Base-by-base conservation (phyloP, 495 filamentous ascomycete genomes). In the Xylaria cubensis region DNA sequence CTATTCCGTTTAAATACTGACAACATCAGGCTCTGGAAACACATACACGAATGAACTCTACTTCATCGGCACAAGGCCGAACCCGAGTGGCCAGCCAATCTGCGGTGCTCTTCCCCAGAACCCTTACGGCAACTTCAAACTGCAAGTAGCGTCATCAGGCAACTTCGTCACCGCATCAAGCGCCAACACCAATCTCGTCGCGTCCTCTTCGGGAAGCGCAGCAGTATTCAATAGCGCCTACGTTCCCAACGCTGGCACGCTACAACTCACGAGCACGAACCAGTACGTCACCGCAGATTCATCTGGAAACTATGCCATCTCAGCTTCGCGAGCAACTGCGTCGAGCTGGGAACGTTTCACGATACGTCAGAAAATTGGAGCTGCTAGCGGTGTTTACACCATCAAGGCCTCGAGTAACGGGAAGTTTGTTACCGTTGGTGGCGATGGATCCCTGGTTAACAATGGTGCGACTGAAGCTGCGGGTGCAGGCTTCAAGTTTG, bases 371-470 rank as follows among this genome's bases (percentile, higher is more conserved):
- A 55, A 55, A 26, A 3, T 13, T 55, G 51, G 51, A 29, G 51
- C 51, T 55, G 51, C 21, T 15, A 55, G 10, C 24, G 10, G 10
- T 55, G 51, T 55, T 26, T 55, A 55, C 26, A 55, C 51, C 51
- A 55, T 55, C 51, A 55, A 55, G 51, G 51, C 51, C 51, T 8
- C 51, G 21, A 55, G 51, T n/a, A 55, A 55, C 51, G 51, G 51
- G 21, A 26, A 29, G 21, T 55, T 4, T 15, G 2, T 55, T 4
- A 55, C 51, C 8, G 21, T 55, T 29, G 51, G 51, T 9, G 15
- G 21, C 10, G 51, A 55, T 29, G 51, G 51, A 55, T 55, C 51
- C 9, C 13, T 55, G 12, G 15, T 55, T 10, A 55, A 55, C 7
- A 55, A 55, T 4, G 51, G 51, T 29, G 51, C 51, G 51, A 55